phyloP scores from a whole-genome alignment of 2,329 filamentous ascomycete genomes.

The Venturia pyrina region DNA sequence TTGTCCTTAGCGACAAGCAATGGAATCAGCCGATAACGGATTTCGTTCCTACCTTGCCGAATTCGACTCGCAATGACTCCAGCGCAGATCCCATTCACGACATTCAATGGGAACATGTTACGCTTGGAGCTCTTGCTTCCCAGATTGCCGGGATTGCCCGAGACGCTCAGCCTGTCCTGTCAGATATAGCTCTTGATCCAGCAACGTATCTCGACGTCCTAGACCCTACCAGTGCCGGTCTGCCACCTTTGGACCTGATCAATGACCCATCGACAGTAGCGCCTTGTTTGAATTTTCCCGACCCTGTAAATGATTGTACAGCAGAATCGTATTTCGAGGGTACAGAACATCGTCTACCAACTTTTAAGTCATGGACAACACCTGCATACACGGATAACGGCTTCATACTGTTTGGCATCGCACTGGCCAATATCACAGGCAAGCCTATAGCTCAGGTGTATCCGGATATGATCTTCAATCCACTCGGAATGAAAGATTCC shows the following conservation, averaged over 20 bases:
- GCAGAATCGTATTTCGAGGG: slow-evolving; percentile 12
- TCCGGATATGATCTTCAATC: slow-evolving; percentile 31
- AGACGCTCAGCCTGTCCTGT: slow-evolving; percentile 12
- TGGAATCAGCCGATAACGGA: slow-evolving; percentile 26
- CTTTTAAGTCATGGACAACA: slow-evolving; percentile 34
- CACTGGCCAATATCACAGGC: slow-evolving; percentile 35
- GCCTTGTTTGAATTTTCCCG: slow-evolving; percentile 10
- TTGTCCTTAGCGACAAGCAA: slow-evolving; percentile 24
- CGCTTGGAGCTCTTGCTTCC: slow-evolving; percentile 23
- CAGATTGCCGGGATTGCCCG: slow-evolving; percentile 23
- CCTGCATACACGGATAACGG: slow-evolving; percentile 43
- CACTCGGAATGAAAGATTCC: slow-evolving; percentile 34
- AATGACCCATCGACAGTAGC: slow-evolving; percentile 18
- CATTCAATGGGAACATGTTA: slow-evolving; percentile 26
- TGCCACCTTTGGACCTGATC: slow-evolving; percentile 16
- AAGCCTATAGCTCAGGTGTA: slow-evolving; percentile 31
- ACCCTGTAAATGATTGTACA: neutral
- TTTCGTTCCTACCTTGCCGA: slow-evolving; percentile 23
- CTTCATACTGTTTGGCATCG: slow-evolving; percentile 35
- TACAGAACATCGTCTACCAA: slow-evolving; percentile 20
- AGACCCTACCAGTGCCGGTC: slow-evolving; percentile 13
- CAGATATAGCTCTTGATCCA: neutral
- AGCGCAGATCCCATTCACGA: slow-evolving; percentile 17
- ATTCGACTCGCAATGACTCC: slow-evolving; percentile 6
- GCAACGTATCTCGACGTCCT: neutral